These are phyloP conservation scores for Aquanectria penicillioides DNA, from an alignment of 2,329 filamentous ascomycete genomes.

Conservation along the genomic window DNA sequence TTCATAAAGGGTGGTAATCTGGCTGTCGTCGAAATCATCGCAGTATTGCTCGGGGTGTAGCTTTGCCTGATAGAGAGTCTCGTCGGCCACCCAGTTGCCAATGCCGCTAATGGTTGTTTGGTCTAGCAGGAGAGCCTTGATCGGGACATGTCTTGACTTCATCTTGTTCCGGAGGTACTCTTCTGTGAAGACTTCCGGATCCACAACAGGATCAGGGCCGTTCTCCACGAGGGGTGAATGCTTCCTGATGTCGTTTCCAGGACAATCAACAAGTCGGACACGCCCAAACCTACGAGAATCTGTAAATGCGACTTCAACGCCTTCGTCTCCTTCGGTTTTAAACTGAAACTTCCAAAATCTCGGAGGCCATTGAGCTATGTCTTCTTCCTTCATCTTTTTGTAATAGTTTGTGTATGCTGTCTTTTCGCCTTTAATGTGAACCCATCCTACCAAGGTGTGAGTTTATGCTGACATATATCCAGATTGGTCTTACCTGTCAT, in stretches of 20 bases:
- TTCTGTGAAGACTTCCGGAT: slow-evolving; percentile 79
- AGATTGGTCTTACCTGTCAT: slow-evolving; percentile 65
- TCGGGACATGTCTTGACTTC: slow-evolving; percentile 79
- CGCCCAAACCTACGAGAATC: slow-evolving; percentile 83
- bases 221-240: slow-evolving; percentile 87
- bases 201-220: slow-evolving; percentile 90
- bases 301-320: slow-evolving; percentile 78
- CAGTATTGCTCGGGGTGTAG: slow-evolving; percentile 95
- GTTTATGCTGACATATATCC: not conserved
- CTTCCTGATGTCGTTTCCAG: slow-evolving; percentile 78
- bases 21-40: slow-evolving; percentile 77
- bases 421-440: slow-evolving; percentile 83
- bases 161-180: slow-evolving; percentile 79
- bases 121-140: slow-evolving; percentile 90
- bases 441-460: slow-evolving; percentile 68
- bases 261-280: slow-evolving; percentile 84
- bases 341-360: slow-evolving; percentile 89
- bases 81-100: slow-evolving; percentile 97
- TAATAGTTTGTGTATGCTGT: slow-evolving; percentile 87
- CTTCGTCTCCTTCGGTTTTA: slow-evolving; percentile 65
- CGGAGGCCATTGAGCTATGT: slow-evolving; percentile 81
- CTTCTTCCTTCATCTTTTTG: slow-evolving; percentile 71
- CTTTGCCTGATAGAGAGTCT: slow-evolving; percentile 88
- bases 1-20: slow-evolving; percentile 77
- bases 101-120: slow-evolving; percentile 91